Evolutionary conservation across 345 rosid genomes (phyloP), one percentile per base, ranked within the genome.

Genomic region (Conringia planisiliqua): DNA sequence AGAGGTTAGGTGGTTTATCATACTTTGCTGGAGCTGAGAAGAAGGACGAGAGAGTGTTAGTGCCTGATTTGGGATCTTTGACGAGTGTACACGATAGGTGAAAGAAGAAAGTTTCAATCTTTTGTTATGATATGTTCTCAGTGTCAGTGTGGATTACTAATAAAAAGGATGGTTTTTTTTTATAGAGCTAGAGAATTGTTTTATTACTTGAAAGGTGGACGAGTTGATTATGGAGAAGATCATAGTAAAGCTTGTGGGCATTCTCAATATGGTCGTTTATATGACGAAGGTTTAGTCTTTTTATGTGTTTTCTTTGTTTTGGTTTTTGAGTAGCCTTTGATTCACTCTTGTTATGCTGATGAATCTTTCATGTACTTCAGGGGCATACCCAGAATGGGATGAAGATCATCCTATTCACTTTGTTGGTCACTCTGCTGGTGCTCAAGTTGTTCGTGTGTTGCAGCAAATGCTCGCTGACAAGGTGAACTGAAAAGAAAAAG

Each of bases 341-440:
- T 56, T 70, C 52, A 54, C 29, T 17, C 17, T 74, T 50, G 9
- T 32, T 58, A 26, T 66, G 68, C 71, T 70, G 66, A 70, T 63
- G 66, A 14, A 35, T 47, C 1, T 11, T 50, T 67, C 24, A 26
- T 75, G 24, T 20, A 35, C 42, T 80, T 80, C 82, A 96, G 99
- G 99, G 70, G 82, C 88, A 11, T 96, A 87, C 55, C 86, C 89
- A 13, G 96, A 90, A 82, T 96, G 99, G 99, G 97, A 92, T 57
- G 95, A 89, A 66, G 86, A 88, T 68, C 98, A 96, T 71, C 99
- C 99, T 3, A 83, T 96, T 78, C 99, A 92, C 71, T 90, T 96
- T 81, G 95, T 96, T 32, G 97, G 99, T 59, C 99, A 96, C 76
- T 96, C 99, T 0, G 98, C 98, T 2, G 99, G 99, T 64, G 99